A percentile compares a stretch with the other conserved stretches of the same genome.
Conservation (phyloP, 2,329 filamentous ascomycete genomes). For the Xylariomycetidae sp. region DNA sequence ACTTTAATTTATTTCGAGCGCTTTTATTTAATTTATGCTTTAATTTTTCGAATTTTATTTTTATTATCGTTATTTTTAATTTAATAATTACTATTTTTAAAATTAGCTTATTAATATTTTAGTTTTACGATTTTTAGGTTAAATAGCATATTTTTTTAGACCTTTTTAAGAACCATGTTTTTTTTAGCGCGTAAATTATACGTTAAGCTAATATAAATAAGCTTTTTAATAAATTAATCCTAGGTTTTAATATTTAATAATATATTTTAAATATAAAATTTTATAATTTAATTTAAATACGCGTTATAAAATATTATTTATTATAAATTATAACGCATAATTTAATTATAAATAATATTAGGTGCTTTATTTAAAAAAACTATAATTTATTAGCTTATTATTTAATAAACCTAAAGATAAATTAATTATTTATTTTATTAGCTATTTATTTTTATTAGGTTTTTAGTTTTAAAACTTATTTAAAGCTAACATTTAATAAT, state of each 20-base stretch:
- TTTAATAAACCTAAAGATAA: background rate
- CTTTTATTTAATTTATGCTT: background rate
- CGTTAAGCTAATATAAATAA: too few relatives aligned
- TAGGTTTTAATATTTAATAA: background rate
- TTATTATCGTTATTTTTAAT: background rate
- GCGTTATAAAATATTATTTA: background rate
- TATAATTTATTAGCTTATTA: too few relatives aligned
- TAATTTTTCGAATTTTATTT: background rate
- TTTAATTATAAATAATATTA: slow-evolving; percentile 1
- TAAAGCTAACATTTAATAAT: background rate
- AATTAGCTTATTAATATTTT: background rate
- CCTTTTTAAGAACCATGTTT: background rate
- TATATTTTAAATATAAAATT: slow-evolving; percentile 1
- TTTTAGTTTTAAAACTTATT: background rate
- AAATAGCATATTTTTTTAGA: slow-evolving; percentile 1
- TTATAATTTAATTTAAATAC: background rate
- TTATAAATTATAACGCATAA: background rate
- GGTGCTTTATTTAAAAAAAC: background rate
- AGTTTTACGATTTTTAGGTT: background rate
- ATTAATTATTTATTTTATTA: background rate
- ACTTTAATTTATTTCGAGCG: background rate
- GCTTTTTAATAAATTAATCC: background rate
- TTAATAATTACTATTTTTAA: background rate
- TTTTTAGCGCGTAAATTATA: too few relatives aligned
- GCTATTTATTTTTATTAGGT: background rate